phyloP scores from a whole-genome alignment of 1,284 basidiomycete species.

The Tremellales sp. region DNA sequence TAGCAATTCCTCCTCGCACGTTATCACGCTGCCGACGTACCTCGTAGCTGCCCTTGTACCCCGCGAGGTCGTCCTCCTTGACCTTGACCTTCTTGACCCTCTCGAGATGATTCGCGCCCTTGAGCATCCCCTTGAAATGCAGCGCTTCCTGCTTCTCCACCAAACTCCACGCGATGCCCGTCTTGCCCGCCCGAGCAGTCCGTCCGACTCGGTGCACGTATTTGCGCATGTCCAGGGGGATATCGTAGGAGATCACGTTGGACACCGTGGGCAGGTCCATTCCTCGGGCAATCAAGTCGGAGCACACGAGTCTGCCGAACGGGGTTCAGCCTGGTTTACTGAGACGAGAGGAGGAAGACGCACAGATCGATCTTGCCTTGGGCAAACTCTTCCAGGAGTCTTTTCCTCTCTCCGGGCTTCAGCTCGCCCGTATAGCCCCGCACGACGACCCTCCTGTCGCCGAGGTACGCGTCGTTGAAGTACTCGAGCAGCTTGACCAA shows the following conservation, averaged over 20 bases:
- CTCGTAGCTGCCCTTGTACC: slow-evolving; percentile 62
- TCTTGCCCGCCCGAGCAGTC: slow-evolving; percentile 84
- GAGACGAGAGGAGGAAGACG: slow-evolving; percentile 32
- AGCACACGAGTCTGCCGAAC: slow-evolving; percentile 76
- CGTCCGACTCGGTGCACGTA: slow-evolving; percentile 95
- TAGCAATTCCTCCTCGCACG: background rate
- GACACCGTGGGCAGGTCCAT: slow-evolving; percentile 89
- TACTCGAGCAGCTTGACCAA: slow-evolving; percentile 78
- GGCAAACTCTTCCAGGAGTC: slow-evolving; percentile 75
- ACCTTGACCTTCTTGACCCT: slow-evolving; percentile 71
- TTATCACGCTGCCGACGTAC: slow-evolving; percentile 24
- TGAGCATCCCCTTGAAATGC: slow-evolving; percentile 82
- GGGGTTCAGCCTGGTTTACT: background rate
- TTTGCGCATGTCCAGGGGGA: slow-evolving; percentile 93
- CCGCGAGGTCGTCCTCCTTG: slow-evolving; percentile 59
- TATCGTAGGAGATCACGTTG: slow-evolving; percentile 92
- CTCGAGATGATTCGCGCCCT: slow-evolving; percentile 66
- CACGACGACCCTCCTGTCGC: slow-evolving; percentile 50
- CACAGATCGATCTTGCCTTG: slow-evolving; percentile 78
- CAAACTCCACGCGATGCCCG: slow-evolving; percentile 86
- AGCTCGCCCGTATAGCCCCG: slow-evolving; percentile 86
- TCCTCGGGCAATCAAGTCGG: slow-evolving; percentile 93
- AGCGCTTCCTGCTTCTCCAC: slow-evolving; percentile 94
- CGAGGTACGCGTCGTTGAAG: slow-evolving; percentile 61
- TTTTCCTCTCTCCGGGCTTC: slow-evolving; percentile 64